Percentiles rank a stretch among this genome's conserved stretches.
These are phyloP conservation scores for Datisca glomerata DNA, from an alignment of 306 rosid species.

Conservation along the genomic window DNA sequence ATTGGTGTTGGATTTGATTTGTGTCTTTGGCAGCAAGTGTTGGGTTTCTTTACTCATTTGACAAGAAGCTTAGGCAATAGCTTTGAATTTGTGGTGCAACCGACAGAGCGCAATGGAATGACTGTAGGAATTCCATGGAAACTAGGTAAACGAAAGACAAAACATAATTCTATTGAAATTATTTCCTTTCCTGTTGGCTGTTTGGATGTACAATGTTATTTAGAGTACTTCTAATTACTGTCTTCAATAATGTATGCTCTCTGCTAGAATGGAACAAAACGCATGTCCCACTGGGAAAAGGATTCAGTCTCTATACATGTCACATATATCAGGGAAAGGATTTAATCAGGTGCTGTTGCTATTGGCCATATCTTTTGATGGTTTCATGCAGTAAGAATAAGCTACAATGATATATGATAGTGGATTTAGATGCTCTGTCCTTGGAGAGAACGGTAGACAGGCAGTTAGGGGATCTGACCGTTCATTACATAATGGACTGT, in stretches of 20 bases:
- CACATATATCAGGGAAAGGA: constrained; percentile 53
- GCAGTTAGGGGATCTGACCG: no score
- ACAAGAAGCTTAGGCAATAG: constrained; percentile 23
- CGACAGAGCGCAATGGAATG: constrained; percentile 47
- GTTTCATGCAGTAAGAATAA: no score
- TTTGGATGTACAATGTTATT: no score
- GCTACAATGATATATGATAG: no score
- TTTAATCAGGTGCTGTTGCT: constrained; percentile 33
- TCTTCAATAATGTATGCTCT: no score
- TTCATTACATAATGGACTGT: no score
- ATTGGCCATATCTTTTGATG: neutral
- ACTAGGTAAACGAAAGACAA: constrained; percentile 28
- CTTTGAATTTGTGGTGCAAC: constrained; percentile 29
- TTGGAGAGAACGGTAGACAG: no score
- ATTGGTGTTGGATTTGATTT: no score
- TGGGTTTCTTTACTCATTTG: constrained; percentile 31
- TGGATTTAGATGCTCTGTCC: no score
- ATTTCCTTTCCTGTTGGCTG: no score
- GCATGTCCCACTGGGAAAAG: constrained; percentile 35
- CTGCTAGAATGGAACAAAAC: constrained; percentile 41
- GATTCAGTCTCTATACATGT: constrained; percentile 37
- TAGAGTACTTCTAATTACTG: no score
- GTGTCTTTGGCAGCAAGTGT: constrained; percentile 41
- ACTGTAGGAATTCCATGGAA: constrained; percentile 53
- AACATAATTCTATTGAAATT: neutral